Evolutionary conservation across 2,329 filamentous ascomycete species (phyloP), one percentile per base, ranked within the genome.

Genomic region (Colletotrichum sp.): DNA sequence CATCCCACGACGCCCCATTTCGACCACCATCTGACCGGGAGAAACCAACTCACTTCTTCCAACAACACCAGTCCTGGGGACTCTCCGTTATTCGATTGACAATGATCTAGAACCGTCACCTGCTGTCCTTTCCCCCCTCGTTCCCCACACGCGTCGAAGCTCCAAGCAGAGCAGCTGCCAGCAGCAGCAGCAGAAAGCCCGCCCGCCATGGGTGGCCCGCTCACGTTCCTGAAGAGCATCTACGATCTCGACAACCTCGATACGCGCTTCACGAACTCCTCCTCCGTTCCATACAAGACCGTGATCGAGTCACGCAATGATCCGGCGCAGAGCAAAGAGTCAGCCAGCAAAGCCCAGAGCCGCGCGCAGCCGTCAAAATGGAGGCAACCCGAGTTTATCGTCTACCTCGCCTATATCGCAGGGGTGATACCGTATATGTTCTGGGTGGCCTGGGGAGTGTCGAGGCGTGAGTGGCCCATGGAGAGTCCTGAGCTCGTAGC

Each of bases 391-490:
- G 97, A 99, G 86, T 99, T 97, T 87, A 94, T 92, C 83, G 80
- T 96, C 70, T 99, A 99, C 87, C 94, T 93, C 79, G 64, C 94
- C 24, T 85, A 95, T 79, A 91, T 98, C 80, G 77, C 89, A 34
- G 82, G 91, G 8, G 89, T 88, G 71, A 89, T 99, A 30, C 95
- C 95, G 10, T 90, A 93, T 81, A 99, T 99, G 96, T 95, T 98
- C 86, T 98, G 95, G 88, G 89, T 94, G n/a, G 93, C 94, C 12
- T 95, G 96, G 79, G 92, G 95, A 85, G 95, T 98, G 62, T 99
- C 97, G 28, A 91, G 93, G 86, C 90, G 96, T 96, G 85, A 74
- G 89, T 88, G 55, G 15, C 5, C 39, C 8, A 32, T 32, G 15
- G 13, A 52, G 44, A 13, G 6, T 12, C 3, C 12, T 32, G 18